These are phyloP conservation scores for Cicer chorassanicum DNA, from an alignment of 306 rosid genomes.

Conservation along the genomic window DNA sequence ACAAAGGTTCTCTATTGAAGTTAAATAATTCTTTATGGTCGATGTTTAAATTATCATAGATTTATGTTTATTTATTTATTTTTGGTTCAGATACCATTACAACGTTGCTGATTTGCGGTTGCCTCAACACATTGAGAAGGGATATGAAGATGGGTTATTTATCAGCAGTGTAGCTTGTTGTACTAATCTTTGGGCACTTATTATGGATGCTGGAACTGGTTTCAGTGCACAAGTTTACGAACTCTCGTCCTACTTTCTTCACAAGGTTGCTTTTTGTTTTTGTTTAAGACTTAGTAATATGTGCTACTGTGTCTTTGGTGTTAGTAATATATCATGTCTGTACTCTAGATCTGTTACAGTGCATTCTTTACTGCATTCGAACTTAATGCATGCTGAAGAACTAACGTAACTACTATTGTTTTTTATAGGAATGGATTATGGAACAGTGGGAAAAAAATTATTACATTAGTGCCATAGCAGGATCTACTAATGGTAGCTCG, in stretches of 20 bases:
- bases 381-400: slow-evolving; percentile 56
- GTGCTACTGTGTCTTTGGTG: slow-evolving; percentile 21
- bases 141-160: slow-evolving; percentile 79
- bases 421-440: slow-evolving; percentile 90
- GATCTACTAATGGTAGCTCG: slow-evolving; percentile 76
- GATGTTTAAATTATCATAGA: slow-evolving; percentile 1
- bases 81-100: slow-evolving; percentile 78
- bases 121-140: slow-evolving; percentile 84
- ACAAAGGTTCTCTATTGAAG: slow-evolving; percentile 68
- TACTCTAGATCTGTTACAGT: slow-evolving; percentile 15
- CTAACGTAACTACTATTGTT: slow-evolving; percentile 18
- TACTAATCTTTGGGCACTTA: slow-evolving; percentile 87
- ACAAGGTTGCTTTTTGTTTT: slow-evolving; percentile 63
- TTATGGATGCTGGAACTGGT: slow-evolving; percentile 99
- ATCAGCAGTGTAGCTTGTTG: slow-evolving; percentile 80
- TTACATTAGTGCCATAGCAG: slow-evolving; percentile 86
- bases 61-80: slow-evolving; percentile 2
- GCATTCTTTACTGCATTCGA: slow-evolving; percentile 13
- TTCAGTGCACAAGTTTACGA: slow-evolving; percentile 80
- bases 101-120: slow-evolving; percentile 90
- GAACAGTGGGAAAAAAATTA: slow-evolving; percentile 90
- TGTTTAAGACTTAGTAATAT: background rate
- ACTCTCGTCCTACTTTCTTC: slow-evolving; percentile 75
- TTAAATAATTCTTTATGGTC: slow-evolving; percentile 16
- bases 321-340: slow-evolving; percentile 31